Evolutionary conservation across 257 asterid genomes (phyloP).

Genomic region (Fraxinus quadrangulata): DNA sequence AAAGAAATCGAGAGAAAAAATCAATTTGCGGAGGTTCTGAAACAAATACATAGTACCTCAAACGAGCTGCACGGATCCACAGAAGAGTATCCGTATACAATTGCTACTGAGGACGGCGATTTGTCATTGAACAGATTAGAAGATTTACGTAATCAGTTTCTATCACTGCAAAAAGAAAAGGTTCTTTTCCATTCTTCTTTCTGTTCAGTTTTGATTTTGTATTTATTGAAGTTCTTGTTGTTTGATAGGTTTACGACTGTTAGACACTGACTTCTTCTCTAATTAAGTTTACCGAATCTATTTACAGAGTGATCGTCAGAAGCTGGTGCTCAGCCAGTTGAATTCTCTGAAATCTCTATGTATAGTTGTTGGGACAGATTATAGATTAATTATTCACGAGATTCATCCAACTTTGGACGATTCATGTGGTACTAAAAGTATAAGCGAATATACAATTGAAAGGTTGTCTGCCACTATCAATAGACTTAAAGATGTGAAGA

Average conservation of each 20-base stretch:
- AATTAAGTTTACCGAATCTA: slow-evolving; percentile 15
- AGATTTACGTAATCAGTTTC: slow-evolving; percentile 54
- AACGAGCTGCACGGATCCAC: slow-evolving; percentile 57
- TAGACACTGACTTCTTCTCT: slow-evolving; percentile 9
- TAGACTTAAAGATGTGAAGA: slow-evolving; percentile 57
- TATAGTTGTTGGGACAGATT: slow-evolving; percentile 75
- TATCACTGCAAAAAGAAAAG: slow-evolving; percentile 67
- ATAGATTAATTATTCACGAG: slow-evolving; percentile 45
- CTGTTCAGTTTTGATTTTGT: neutral
- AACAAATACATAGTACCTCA: slow-evolving; percentile 57
- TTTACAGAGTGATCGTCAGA: slow-evolving; percentile 64
- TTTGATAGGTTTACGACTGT: slow-evolving; percentile 11
- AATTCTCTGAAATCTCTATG: slow-evolving; percentile 54
- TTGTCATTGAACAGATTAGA: slow-evolving; percentile 68
- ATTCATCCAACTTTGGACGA: slow-evolving; percentile 65
- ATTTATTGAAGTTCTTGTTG: slow-evolving; percentile 3
- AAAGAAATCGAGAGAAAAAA: slow-evolving; percentile 61
- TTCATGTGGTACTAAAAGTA: slow-evolving; percentile 43
- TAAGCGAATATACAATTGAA: slow-evolving; percentile 54
- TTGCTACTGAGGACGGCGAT: slow-evolving; percentile 59
- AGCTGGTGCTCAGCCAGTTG: slow-evolving; percentile 58
- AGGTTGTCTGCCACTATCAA: slow-evolving; percentile 51
- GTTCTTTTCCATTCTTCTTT: slow-evolving; percentile 33
- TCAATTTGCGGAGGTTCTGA: slow-evolving; percentile 59
- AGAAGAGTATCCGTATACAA: slow-evolving; percentile 25